Evolutionary conservation across 306 rosid species (phyloP).

Genomic region (Betula pendula): DNA sequence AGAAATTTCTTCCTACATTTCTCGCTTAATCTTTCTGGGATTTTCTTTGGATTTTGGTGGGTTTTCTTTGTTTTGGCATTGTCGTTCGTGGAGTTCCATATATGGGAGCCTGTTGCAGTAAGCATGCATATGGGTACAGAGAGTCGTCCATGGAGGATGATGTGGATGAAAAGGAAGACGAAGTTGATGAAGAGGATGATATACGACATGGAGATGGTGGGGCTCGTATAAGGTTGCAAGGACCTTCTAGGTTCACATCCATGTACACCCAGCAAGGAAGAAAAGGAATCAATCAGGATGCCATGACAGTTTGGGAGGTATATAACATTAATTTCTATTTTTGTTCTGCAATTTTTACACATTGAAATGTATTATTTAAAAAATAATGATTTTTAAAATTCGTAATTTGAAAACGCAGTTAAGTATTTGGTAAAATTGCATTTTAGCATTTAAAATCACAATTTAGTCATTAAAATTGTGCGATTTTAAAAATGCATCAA

Average conservation of each 20-base stretch:
- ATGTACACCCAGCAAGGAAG: constrained; percentile 78
- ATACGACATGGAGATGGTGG: constrained; percentile 35
- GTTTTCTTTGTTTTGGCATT: constrained; percentile 6
- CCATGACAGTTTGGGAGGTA: constrained; percentile 95
- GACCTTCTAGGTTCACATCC: constrained; percentile 54
- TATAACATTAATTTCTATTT: neutral
- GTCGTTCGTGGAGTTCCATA: neutral
- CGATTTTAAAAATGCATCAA: too few species aligned
- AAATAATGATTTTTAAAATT: too few species aligned
- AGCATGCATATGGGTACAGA: constrained; percentile 28
- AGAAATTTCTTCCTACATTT: constrained; percentile 7
- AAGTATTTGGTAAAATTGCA: too few species aligned
- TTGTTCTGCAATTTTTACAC: neutral
- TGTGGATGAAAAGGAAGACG: constrained; percentile 29
- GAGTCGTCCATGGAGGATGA: constrained; percentile 37
- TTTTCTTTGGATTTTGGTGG: constrained; percentile 29
- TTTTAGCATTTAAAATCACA: too few species aligned
- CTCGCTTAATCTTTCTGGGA: constrained; percentile 19
- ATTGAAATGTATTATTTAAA: too few species aligned
- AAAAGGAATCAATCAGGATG: constrained; percentile 88
- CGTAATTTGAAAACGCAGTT: too few species aligned
- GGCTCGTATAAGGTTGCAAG: constrained; percentile 48
- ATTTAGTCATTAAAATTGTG: too few species aligned
- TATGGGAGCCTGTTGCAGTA: constrained; percentile 73
- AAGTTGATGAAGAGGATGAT: constrained; percentile 30